phyloP scores from a whole-genome alignment of 441 rosid genomes.

The Erodium trifolium region DNA sequence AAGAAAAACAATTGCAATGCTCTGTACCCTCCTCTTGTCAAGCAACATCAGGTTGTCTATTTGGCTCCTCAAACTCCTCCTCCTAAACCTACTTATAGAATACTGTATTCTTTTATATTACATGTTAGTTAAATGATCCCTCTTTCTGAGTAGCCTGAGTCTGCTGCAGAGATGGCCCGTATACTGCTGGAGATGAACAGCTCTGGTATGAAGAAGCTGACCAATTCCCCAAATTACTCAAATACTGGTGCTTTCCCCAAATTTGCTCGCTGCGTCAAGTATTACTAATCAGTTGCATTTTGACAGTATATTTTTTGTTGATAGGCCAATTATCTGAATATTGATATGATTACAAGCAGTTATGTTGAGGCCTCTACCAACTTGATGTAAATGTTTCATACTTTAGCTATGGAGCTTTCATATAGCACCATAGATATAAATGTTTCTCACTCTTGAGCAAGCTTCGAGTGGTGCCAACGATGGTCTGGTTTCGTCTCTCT shows the following conservation, averaged over 20 bases:
- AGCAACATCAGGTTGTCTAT: conserved; percentile 16
- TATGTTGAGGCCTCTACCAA: background rate
- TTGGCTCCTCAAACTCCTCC: background rate
- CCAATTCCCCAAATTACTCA: conserved; percentile 17
- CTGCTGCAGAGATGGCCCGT: conserved; percentile 13
- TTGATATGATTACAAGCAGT: background rate
- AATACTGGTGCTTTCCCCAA: conserved; percentile 13
- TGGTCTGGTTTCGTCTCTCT: too few species aligned
- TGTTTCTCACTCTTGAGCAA: too few species aligned
- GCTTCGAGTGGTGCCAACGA: too few species aligned
- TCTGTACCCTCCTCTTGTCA: conserved; percentile 16
- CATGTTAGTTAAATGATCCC: conserved; percentile 8
- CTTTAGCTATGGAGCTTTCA: background rate
- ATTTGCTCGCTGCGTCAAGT: conserved; percentile 18
- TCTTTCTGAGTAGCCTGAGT: conserved; percentile 20
- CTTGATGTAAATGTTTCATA: conserved; percentile 1
- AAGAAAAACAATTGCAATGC: conserved; percentile 12
- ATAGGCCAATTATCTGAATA: conserved; percentile 5
- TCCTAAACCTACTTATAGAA: background rate
- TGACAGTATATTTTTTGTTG: background rate
- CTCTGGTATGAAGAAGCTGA: conserved; percentile 16
- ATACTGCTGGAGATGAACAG: conserved; percentile 22
- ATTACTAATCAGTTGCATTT: background rate
- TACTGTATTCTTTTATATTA: background rate
- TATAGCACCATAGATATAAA: too few species aligned